phyloP scores from a whole-genome alignment of 2,329 filamentous ascomycete species.

The Aspergillus niger region DNA sequence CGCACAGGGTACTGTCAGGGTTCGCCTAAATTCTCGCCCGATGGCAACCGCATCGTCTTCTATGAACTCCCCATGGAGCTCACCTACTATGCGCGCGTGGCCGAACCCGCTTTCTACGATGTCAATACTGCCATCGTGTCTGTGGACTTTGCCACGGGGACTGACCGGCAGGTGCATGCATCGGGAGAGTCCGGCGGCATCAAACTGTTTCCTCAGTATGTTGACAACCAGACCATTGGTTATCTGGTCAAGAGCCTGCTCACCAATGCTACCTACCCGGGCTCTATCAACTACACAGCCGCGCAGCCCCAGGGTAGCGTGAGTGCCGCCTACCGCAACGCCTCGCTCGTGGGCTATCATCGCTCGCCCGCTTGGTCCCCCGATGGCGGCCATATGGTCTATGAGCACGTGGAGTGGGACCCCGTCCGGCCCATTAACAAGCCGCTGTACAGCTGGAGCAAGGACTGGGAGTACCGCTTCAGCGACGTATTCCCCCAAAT shows the following conservation, averaged over 20 bases:
- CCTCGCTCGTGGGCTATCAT: neutral
- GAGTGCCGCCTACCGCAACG: neutral
- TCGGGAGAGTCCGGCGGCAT: neutral
- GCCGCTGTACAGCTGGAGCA: conserved; percentile 43
- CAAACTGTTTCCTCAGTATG: neutral
- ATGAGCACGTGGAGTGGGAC: conserved; percentile 28
- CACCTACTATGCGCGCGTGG: conserved; percentile 42
- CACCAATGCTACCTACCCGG: conserved; percentile 1
- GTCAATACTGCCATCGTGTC: conserved; percentile 1
- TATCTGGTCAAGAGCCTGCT: neutral
- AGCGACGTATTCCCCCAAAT: conserved; percentile 46
- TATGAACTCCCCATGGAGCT: conserved; percentile 44
- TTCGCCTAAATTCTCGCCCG: conserved; percentile 42
- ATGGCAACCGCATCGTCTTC: conserved; percentile 41
- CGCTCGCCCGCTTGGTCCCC: conserved; percentile 36
- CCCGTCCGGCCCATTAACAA: conserved; percentile 26
- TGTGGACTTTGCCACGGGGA: conserved; percentile 45
- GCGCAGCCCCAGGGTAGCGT: neutral
- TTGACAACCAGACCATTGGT: neutral
- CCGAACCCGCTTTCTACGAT: conserved; percentile 20
- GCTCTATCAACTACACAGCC: neutral
- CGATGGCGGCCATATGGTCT: conserved; percentile 32
- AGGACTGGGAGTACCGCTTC: conserved; percentile 47
- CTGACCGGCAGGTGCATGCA: conserved; percentile 20
- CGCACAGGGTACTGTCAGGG: conserved; percentile 41